These are phyloP conservation scores for Fusarium nodosum DNA, from an alignment of 2,329 filamentous ascomycete genomes.

Conservation along the genomic window DNA sequence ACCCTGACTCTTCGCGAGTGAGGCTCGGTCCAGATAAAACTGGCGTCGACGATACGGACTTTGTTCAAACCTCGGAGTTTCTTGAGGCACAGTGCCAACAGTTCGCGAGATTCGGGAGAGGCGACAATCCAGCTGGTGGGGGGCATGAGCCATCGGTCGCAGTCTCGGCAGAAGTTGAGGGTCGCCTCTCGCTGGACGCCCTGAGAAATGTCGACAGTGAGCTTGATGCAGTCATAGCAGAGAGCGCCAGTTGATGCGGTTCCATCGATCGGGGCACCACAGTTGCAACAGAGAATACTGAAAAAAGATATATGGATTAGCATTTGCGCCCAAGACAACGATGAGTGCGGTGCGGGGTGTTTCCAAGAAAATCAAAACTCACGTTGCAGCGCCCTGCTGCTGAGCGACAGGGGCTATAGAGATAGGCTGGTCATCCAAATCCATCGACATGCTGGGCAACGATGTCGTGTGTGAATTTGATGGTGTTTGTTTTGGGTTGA, in stretches of 20 bases:
- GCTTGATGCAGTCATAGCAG: constrained; percentile 95
- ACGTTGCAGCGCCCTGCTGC: constrained; percentile 58
- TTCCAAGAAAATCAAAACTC: constrained; percentile 42
- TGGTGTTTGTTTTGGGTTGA: constrained; percentile 36
- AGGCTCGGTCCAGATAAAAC: constrained; percentile 98
- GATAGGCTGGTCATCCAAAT: constrained; percentile 60
- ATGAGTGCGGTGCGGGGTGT: constrained; percentile 34
- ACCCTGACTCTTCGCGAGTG: constrained; percentile 93
- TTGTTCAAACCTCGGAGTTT: constrained; percentile 89
- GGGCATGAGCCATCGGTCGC: constrained; percentile 92
- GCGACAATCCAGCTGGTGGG: constrained; percentile 90
- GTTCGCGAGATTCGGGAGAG: constrained; percentile 87
- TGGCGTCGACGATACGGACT: constrained; percentile 94
- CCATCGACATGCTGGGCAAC: constrained; percentile 58
- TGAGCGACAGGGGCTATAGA: constrained; percentile 53
- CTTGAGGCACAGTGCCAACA: constrained; percentile 90
- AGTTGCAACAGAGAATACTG: constrained; percentile 94
- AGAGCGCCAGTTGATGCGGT: constrained; percentile 87
- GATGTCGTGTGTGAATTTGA: constrained; percentile 30
- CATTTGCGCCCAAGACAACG: constrained; percentile 25
- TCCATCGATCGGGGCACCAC: constrained; percentile 94
- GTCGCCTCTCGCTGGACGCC: constrained; percentile 92
- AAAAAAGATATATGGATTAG: constrained; percentile 10
- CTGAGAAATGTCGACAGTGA: constrained; percentile 91
- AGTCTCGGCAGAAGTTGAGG: constrained; percentile 92